These are phyloP conservation scores for Cladophialophora exuberans DNA, from an alignment of 2,329 filamentous ascomycete species.

Conservation along the genomic window DNA sequence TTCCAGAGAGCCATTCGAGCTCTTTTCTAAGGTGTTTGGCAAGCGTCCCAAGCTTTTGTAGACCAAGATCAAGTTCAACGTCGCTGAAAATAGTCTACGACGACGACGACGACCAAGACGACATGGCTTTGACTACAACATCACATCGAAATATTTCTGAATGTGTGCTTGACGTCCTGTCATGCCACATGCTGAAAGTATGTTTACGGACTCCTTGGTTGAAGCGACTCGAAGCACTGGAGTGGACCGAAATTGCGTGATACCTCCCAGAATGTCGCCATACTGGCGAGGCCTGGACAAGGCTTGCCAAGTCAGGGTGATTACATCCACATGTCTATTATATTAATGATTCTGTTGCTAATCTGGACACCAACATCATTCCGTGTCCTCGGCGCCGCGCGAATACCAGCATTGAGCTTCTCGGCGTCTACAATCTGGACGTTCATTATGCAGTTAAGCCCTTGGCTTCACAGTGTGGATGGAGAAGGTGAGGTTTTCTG, in stretches of 20 bases:
- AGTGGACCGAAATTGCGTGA: constrained; percentile 3
- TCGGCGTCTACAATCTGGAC: neutral
- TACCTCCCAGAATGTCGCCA: constrained; percentile 9
- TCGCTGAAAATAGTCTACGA: too few relatives aligned
- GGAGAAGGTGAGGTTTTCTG: neutral
- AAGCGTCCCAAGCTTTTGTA: neutral
- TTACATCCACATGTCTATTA: neutral
- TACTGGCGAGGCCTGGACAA: constrained; percentile 1
- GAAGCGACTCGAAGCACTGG: neutral
- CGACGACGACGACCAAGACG: too few relatives aligned
- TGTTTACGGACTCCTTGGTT: too few relatives aligned
- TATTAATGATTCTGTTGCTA: neutral
- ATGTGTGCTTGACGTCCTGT: too few relatives aligned
- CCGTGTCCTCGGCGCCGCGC: neutral
- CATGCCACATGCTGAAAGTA: too few relatives aligned
- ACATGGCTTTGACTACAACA: too few relatives aligned
- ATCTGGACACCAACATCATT: neutral
- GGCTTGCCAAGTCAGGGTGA: constrained; percentile 4
- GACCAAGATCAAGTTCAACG: too few relatives aligned
- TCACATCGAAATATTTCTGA: too few relatives aligned
- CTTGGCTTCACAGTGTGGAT: neutral
- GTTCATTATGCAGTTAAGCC: neutral
- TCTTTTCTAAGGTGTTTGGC: neutral
- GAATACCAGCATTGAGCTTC: neutral
- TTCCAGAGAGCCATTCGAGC: neutral